Base-by-base conservation (phyloP, 129 eudicot genomes). In the Tagetes patula region DNA sequence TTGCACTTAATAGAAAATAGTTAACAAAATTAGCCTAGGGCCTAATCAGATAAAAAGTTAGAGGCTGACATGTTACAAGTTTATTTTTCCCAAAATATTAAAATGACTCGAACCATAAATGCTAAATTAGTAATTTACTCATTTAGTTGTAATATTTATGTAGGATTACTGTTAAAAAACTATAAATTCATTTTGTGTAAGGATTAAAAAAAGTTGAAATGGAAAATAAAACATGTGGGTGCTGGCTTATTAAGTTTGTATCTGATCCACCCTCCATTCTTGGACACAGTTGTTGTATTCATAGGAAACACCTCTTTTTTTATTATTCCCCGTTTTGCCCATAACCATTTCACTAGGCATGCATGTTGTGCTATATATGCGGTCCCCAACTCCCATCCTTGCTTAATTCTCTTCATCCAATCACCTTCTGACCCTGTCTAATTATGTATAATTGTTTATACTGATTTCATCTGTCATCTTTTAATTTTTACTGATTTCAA, bases 211-310 rank as follows among this genome's bases (percentile, higher is more conserved):
- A 4, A 7, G 2, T 10, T 11, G 5, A 60, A 60, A 3, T 0
- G 5, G 1, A 46, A 54, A 54, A 20, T n/a, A 69, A 46, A 68
- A 74, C 75, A 80, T 67, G 79, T 67, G 75, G 75, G 79, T 61
- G 74, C 37, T 59, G 75, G 75, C 45, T 37, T 59, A 69, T 69
- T 45, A 77, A 32, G 54, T 69, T 77, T 77, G 75, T 69, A 77
- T 31, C 76, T 47, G 38, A 59, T 74, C 59, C 60, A 59, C 59
- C 59, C 62, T 39, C 59, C 75, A 66, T 47, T 30, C 40, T 54
- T 38, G 74, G 79, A 67, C 79, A 80, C 34, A 49, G 48, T 67
- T 80, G 83, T 52, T 74, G 71, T 48, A 67, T 80, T 56, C 79
- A 80, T 39, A 80, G 79, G 83, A 74, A 80, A 67, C 83, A 80